phyloP scores from a whole-genome alignment of 2,329 filamentous ascomycete genomes.

The Xylaria sp. region DNA sequence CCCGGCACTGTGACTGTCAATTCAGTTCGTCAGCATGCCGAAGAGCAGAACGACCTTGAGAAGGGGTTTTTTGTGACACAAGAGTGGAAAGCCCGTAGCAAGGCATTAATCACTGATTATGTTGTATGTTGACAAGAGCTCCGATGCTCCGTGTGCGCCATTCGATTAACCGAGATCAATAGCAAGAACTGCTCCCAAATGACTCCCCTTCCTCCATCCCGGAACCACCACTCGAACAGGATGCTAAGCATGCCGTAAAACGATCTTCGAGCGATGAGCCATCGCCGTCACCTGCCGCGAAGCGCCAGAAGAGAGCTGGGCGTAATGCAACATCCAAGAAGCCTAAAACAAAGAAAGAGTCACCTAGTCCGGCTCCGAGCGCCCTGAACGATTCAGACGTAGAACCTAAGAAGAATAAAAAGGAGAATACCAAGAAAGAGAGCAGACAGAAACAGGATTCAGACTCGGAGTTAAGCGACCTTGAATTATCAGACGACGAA shows the following conservation, averaged over 20 bases:
- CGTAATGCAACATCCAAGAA: conserved; percentile 37
- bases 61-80: conserved; percentile 55
- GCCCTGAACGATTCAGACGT: conserved; percentile 38
- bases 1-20: conserved; percentile 61
- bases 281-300: conserved; percentile 46
- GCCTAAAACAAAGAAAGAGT: conserved; percentile 39
- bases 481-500: conserved; percentile 35
- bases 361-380: conserved; percentile 40
- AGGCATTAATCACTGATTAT: conserved; percentile 59
- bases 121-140: conserved; percentile 51
- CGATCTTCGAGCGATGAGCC: conserved; percentile 43
- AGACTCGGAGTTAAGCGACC: conserved; percentile 31
- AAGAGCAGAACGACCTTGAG: conserved; percentile 55
- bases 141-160: not conserved
- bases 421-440: conserved; percentile 28
- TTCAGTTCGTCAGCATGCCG: conserved; percentile 58
- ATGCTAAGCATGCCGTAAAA: conserved; percentile 39
- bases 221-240: conserved; percentile 26
- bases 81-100: conserved; percentile 65
- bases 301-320: conserved; percentile 46
- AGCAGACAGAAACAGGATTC: conserved; percentile 29
- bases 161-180: conserved; percentile 19
- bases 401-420: conserved; percentile 29
- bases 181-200: conserved; percentile 28
- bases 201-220: conserved; percentile 26